Evolutionary conservation across 2,329 filamentous ascomycete species (phyloP), one percentile per base, ranked within the genome.

Genomic region (Ascochyta pisi): DNA sequence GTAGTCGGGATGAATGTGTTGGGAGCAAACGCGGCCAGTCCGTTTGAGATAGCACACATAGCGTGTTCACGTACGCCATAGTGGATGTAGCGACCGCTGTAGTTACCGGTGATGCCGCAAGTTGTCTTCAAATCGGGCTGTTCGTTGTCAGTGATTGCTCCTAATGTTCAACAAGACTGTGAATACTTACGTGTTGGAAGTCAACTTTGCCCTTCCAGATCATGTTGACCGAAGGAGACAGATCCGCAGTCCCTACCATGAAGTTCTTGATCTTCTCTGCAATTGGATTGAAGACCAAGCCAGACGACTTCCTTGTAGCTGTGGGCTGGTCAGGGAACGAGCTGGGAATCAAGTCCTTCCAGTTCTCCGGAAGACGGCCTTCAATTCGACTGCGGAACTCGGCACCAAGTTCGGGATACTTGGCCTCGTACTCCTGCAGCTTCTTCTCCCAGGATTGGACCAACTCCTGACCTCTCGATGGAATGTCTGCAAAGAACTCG

Each of bases 221-320:
- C 82, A 86, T 84, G 64, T 70, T 71, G 33, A 68, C 62, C 2
- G 64, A 64, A 82, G 88, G 79, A 83, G 69, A 89, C 75, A 64
- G 75, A 76, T 86, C 89, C 37, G 57, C 47, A 6, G 56, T 65
- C 82, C 90, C 79, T 84, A 96, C 92, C 79, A 95, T 89, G 89
- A 98, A 98, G 70, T 83, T 82, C 85, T 97, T 97, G 68, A 97
- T 79, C 79, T 96, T 92, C 73, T 97, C 89, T 54, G 83, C 82
- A 4, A 86, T 69, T 0, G 83, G 82, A 58, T 85, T 86, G 61
- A 78, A 80, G 1, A 82, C 78, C 4, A 83, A 63, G 0, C 82
- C 82, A 6, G 80, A 77, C 0, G 81, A 82, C 60, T 82, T 82
- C 46, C 83, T 74, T 2, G 82, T 81, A 0, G 83, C 73, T 0